Base-by-base conservation (phyloP, 768 basidiomycete species). In the Scleroderma citrinum region DNA sequence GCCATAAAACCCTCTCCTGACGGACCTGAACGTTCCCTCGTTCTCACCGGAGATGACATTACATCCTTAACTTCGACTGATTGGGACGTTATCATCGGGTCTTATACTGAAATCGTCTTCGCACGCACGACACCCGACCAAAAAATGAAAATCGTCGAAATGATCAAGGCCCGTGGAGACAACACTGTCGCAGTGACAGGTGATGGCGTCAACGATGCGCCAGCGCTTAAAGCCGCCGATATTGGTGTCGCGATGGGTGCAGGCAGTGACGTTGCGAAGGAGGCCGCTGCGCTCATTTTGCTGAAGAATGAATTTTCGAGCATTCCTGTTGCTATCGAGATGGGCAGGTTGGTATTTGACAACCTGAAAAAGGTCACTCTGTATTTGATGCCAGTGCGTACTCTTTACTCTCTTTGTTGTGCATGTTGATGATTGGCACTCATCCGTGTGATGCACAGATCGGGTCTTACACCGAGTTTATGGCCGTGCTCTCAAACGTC, bases 391-490 rank as follows among this genome's bases (percentile, higher is more conserved):
- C 75, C 75, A 10, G 70, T 72, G 50, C 41, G 65, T 54, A 7
- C 11, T 16, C 13, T 44, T 10, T 7, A 17, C 31, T 21, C 14
- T n/a, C n/a, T n/a, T n/a, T n/a, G n/a, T n/a, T n/a, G n/a, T 44
- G 14, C 36, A 14, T 8, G 36, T 21, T 14, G 3, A 5, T 31
- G 20, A 42, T 6, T 17, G 17, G 5, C 10, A 14, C 36, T 49
- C 11, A 26, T 48, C 51, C 12, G 52, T 2, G 5, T 49, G 10
- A n/a, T 17, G 16, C 30, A 17, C 52, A 75, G 66, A 73, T 76
- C n/a, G 77, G 78, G 26, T 75, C 75, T 19, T 83, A 81, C 66
- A 75, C 78, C 16, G 80, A 83, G 54, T 74, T 81, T 50, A 74
- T 80, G 69, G 70, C 69, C 1, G 77, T 84, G 45, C 66, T 83